Base-by-base conservation (phyloP, 1,284 basidiomycete species). In the Papiliotrema laurentii region DNA sequence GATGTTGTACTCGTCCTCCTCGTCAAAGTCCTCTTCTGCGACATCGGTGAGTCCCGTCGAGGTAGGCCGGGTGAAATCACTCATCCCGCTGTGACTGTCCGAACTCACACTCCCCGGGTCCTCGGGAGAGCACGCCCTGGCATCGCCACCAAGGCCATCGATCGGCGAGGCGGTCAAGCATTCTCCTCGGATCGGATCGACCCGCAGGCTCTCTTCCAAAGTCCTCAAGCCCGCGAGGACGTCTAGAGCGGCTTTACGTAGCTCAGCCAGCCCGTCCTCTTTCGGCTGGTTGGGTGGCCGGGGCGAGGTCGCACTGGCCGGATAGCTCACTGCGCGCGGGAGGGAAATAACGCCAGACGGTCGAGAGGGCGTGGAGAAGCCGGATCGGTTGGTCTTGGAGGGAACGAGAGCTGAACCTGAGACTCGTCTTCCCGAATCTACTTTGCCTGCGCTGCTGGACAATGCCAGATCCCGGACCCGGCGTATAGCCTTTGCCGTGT, bases 1-100 rank as follows among this genome's bases (percentile, higher is more conserved):
- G 37, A 73, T 53, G 50, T 62, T 69, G 52, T 63, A 69, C n/a
- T n/a, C n/a, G 33, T 71, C 66, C 16, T 71, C 69, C 27, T 68
- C 63, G 9, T 72, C 71, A 10, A 59, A 47, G 14, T 37, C 38
- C 18, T 51, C 45, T 3, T 7, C 27, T 4, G 54, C 58, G 4
- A 53, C 10, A 16, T 43, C 47, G 16, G 39, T 42, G 42, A 42
- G 43, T 5, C 30, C 33, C 9, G 37, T 41, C 1, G 52, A 43
- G 16, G 49, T 49, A 5, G 41, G 47, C 21, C 51, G 14, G 2
- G 53, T 53, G 4, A 28, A 38, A 5, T 50, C 45, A 7, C 36
- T 37, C 3, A 33, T 45, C 18, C 26, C 30, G 16, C 14, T 14
- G 16, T 9, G 16, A 16, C 30, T 31, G 16, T 16, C 16, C 10